Evolutionary conservation across 2,329 filamentous ascomycete genomes (phyloP).

Genomic region (Ophiostoma populinum): DNA sequence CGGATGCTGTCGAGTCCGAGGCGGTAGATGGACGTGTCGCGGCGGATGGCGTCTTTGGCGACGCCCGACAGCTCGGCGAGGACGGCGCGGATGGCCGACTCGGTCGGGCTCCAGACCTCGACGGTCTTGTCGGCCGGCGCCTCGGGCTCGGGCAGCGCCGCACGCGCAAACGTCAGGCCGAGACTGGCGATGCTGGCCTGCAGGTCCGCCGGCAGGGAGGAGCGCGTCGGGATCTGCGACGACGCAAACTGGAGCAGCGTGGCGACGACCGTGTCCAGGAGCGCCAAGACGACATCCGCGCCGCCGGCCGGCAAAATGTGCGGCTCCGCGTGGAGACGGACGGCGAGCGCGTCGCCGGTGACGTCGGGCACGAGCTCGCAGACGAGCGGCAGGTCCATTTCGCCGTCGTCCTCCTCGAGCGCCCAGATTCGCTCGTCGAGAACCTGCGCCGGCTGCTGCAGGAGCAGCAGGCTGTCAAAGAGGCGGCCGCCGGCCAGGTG

Average conservation of each 20-base stretch:
- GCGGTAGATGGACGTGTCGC: slow-evolving; percentile 59
- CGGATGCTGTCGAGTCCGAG: slow-evolving; percentile 89
- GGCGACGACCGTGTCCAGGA: slow-evolving; percentile 9
- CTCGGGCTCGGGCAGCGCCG: not conserved
- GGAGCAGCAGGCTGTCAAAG: slow-evolving; percentile 66
- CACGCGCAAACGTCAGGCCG: not conserved
- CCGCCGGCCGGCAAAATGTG: not conserved
- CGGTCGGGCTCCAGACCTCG: slow-evolving; percentile 30
- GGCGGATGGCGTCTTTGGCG: slow-evolving; percentile 30
- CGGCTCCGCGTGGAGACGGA: slow-evolving; percentile 47
- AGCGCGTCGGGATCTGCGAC: slow-evolving; percentile 4
- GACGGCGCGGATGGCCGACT: slow-evolving; percentile 34
- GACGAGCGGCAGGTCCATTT: slow-evolving; percentile 63
- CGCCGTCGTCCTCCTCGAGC: slow-evolving; percentile 36
- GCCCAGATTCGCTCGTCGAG: slow-evolving; percentile 40
- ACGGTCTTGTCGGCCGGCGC: not conserved
- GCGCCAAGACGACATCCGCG: not conserved
- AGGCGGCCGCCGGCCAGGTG: slow-evolving; percentile 31
- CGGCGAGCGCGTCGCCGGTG: slow-evolving; percentile 30
- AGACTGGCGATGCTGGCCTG: not conserved
- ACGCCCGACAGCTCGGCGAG: slow-evolving; percentile 41
- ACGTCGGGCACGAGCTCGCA: slow-evolving; percentile 51
- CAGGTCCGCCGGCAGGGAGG: slow-evolving; percentile 1
- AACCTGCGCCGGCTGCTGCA: slow-evolving; percentile 48
- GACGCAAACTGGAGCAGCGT: slow-evolving; percentile 5